A percentile compares a stretch with the other conserved stretches of the same genome.
These are phyloP conservation scores for Candolleomyces efflorescens DNA, from an alignment of 768 basidiomycete species.

Conservation along the genomic window DNA sequence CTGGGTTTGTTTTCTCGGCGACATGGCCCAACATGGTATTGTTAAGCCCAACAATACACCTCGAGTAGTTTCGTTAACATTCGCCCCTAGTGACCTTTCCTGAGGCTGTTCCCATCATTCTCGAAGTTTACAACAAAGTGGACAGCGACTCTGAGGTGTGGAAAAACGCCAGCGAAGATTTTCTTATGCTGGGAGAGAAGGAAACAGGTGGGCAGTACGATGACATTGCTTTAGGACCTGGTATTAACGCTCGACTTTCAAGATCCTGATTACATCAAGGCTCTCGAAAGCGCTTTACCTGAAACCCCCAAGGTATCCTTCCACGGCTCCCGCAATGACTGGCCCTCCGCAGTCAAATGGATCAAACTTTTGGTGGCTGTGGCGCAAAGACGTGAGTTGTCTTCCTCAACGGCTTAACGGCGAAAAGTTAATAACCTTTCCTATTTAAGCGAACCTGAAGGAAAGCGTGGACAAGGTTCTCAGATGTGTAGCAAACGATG, in stretches of 20 bases:
- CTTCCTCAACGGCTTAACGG: neutral
- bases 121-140: neutral
- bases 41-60: too few species aligned
- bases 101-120: neutral
- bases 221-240: neutral
- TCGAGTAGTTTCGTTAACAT: neutral
- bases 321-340: neutral
- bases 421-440: neutral
- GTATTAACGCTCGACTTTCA: neutral
- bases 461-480: neutral
- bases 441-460: neutral
- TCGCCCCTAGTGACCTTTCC: neutral
- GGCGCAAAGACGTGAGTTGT: neutral
- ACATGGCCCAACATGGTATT: neutral
- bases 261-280: neutral
- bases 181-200: neutral
- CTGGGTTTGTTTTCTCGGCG: neutral
- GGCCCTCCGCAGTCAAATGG: neutral
- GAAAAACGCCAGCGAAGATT: neutral
- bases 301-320: neutral
- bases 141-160: neutral
- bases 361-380: neutral
- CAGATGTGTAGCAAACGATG: neutral
- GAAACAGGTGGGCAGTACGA: neutral
- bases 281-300: neutral